phyloP scores from a whole-genome alignment of 495 filamentous ascomycete species.

The Bombardia bombarda region DNA sequence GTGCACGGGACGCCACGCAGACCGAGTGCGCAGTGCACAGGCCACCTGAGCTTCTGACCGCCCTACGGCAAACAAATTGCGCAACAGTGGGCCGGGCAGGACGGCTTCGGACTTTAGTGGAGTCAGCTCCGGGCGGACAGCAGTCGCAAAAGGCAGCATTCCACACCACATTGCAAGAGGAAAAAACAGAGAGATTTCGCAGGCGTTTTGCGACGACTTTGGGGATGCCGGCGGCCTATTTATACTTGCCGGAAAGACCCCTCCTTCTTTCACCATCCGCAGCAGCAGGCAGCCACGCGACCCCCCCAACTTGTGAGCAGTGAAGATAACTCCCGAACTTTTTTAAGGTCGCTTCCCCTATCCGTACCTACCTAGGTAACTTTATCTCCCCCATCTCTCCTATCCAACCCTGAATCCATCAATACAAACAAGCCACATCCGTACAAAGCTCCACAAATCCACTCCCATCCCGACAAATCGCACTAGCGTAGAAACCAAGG shows the following conservation, averaged over 20 bases:
- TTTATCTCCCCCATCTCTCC: too few species aligned
- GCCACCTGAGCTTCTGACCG: neutral
- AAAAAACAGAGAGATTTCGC: slow-evolving; percentile 4
- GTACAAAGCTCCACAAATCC: too few species aligned
- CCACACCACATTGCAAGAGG: neutral
- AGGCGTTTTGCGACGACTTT: slow-evolving; percentile 4
- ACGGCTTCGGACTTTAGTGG: slow-evolving; percentile 18
- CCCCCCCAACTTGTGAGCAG: too few species aligned
- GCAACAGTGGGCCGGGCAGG: neutral
- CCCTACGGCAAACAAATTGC: neutral
- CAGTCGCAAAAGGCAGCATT: slow-evolving; percentile 6
- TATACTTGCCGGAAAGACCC: slow-evolving; percentile 18
- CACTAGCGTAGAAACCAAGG: too few species aligned
- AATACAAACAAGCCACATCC: too few species aligned
- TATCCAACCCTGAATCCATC: too few species aligned
- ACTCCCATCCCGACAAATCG: too few species aligned
- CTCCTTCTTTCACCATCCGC: slow-evolving; percentile 3
- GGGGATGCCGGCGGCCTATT: slow-evolving; percentile 15
- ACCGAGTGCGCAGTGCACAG: too few species aligned
- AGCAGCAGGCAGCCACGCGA: slow-evolving; percentile 11
- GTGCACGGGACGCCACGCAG: too few species aligned
- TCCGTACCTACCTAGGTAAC: too few species aligned
- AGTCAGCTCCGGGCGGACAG: slow-evolving; percentile 6
- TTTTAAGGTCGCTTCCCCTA: too few species aligned
- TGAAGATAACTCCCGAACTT: too few species aligned